phyloP scores from a whole-genome alignment of 495 filamentous ascomycete genomes.

The Penicillium coprophilum region DNA sequence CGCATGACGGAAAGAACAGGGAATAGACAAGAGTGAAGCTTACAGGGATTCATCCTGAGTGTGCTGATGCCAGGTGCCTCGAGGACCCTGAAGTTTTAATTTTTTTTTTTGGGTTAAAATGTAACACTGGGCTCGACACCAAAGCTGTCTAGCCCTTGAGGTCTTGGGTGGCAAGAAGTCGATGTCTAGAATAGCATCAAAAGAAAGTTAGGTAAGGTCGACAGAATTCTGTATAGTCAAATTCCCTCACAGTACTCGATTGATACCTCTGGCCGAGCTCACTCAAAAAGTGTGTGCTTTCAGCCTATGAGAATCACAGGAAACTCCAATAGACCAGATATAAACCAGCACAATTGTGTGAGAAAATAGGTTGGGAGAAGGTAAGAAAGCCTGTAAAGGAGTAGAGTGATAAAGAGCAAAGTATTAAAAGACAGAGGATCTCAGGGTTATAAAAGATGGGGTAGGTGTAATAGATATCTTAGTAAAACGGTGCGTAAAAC shows the following conservation, averaged over 20 bases:
- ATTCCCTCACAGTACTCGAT: conserved; percentile 13
- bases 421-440: not conserved
- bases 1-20: conserved; percentile 15
- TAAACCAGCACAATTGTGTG: not conserved
- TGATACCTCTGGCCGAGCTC: conserved; percentile 4
- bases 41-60: conserved; percentile 33
- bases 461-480: not conserved
- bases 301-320: not conserved
- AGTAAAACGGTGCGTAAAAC: not conserved
- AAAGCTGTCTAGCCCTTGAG: conserved; percentile 20
- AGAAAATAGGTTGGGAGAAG: not conserved
- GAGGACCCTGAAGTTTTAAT: conserved; percentile 21
- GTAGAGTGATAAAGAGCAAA: not conserved
- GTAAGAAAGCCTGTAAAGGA: not conserved
- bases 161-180: conserved; percentile 13
- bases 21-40: conserved; percentile 12
- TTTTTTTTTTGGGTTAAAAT: conserved; percentile 11
- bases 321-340: not conserved
- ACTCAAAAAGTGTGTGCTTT: not conserved
- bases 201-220: conserved; percentile 21
- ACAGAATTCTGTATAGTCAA: not conserved
- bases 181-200: conserved; percentile 17
- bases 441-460: conserved; percentile 5
- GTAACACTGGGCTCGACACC: conserved; percentile 25
- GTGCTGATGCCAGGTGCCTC: conserved; percentile 24